Conservation (phyloP, 148 eudicot species). For the Camellia lanceoleosa region DNA sequence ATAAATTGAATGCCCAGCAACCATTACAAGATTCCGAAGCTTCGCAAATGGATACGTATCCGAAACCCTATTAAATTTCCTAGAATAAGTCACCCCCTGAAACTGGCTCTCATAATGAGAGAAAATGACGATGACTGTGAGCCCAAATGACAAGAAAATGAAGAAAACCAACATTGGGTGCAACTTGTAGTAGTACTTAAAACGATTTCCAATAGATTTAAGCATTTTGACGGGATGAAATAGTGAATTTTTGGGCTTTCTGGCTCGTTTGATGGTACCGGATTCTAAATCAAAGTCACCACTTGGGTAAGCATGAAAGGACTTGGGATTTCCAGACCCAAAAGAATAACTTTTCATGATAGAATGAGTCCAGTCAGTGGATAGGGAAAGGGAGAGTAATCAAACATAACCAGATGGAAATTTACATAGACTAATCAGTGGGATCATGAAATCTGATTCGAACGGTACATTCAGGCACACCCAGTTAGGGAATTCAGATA, state of each 20-base stretch:
- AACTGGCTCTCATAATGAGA: conserved; percentile 39
- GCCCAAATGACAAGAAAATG: conserved; percentile 52
- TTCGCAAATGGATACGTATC: conserved; percentile 51
- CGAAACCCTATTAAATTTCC: conserved; percentile 24
- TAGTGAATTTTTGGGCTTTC: conserved; percentile 43
- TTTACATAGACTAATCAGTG: not conserved
- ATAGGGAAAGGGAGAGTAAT: not conserved
- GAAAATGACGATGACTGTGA: conserved; percentile 41
- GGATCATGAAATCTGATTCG: not conserved
- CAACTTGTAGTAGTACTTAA: conserved; percentile 50
- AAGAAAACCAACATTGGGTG: conserved; percentile 58
- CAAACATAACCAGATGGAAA: conserved; percentile 14
- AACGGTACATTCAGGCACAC: not conserved
- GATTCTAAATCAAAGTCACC: conserved; percentile 89
- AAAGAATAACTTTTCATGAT: conserved; percentile 66
- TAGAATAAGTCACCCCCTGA: conserved; percentile 25
- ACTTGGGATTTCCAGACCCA: conserved; percentile 56
- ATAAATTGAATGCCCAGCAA: conserved; percentile 97
- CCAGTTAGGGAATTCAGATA: not conserved
- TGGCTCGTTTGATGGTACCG: conserved; percentile 41
- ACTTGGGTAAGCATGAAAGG: conserved; percentile 73
- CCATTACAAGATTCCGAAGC: conserved; percentile 87
- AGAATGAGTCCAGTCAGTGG: conserved; percentile 13
- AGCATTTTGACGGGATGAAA: conserved; percentile 49
- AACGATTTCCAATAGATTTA: conserved; percentile 42